These are phyloP conservation scores for Apiospora koreana DNA, from an alignment of 2,329 filamentous ascomycete species.

Conservation along the genomic window DNA sequence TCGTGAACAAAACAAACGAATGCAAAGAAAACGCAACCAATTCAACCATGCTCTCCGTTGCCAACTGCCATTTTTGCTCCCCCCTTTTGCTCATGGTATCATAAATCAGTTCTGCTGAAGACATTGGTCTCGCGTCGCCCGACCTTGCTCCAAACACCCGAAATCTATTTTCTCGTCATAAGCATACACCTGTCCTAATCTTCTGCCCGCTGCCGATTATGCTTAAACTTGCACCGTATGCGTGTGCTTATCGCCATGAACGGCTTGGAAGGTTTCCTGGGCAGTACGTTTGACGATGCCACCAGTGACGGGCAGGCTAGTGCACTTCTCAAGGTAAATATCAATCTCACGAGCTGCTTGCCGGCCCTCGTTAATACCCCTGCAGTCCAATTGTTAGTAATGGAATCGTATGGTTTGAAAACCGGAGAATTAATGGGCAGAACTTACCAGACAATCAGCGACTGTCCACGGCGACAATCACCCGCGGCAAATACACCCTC, in stretches of 20 bases:
- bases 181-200: background rate
- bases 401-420: background rate
- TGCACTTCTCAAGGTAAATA: slow-evolving; percentile 77
- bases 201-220: background rate
- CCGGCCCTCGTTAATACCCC: slow-evolving; percentile 96
- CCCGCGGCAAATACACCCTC: slow-evolving; percentile 90
- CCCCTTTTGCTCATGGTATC: slow-evolving; percentile 11
- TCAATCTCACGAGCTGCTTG: slow-evolving; percentile 92
- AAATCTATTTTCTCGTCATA: background rate
- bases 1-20: background rate
- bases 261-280: slow-evolving; percentile 61
- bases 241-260: slow-evolving; percentile 9
- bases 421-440: background rate
- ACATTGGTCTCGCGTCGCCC: background rate
- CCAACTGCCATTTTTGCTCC: background rate
- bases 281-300: slow-evolving; percentile 88
- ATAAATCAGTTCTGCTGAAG: slow-evolving; percentile 11
- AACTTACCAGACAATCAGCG: slow-evolving; percentile 88
- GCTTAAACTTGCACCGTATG: slow-evolving; percentile 1
- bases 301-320: slow-evolving; percentile 83
- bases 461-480: slow-evolving; percentile 93
- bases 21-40: background rate
- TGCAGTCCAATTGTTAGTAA: slow-evolving; percentile 41
- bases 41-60: background rate
- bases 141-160: slow-evolving; percentile 6